Evolutionary conservation across 1,139 yeast species (phyloP), one percentile per base, ranked within the genome.

Genomic region (Saccharomyces hybrid): DNA sequence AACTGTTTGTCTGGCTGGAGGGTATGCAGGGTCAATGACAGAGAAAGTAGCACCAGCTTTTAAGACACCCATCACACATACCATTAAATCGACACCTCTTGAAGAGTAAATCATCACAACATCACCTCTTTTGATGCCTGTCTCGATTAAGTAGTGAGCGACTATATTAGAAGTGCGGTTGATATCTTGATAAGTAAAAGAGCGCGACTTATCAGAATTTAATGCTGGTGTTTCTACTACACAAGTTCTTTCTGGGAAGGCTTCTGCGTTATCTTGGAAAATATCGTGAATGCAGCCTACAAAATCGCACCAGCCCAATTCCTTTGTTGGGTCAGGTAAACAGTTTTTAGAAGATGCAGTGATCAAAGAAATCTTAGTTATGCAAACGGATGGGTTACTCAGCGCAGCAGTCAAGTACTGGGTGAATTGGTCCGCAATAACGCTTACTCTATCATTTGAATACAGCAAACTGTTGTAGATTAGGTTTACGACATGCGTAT

Each of bases 11-110:
- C 99, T 83, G 7, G 96, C 96, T 25, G 99, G 96, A 46, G 99
- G 99, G 70, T 93, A 93, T 2, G 99, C 98, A 5, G 99, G 99
- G 68, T 93, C 99, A 61, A 93, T 93, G 28, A 95, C 99, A 5
- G 97, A 91, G 69, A 93, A 93, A 0, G 99, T 91, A 14, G 96
- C 99, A 61, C 99, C 99, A 1, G 99, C 97, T 73, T 93, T 93
- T 66, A 93, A 79, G 41, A 89, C 96, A 71, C 98, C 99, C 89
- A 93, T 85, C 16, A 93, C 98, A 5, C 98, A 96, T 51, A 93
- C 88, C 81, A 93, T 89, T 61, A 93, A 77, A 68, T 93, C 99
- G 9, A 93, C 99, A 61, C 98, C 97, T 73, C 99, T 84, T 65
- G 93, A 88, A 31, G 99, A 96, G 70, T 95, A 93, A 59, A 95